Evolutionary conservation across 129 eudicot species (phyloP).

Genomic region (Sambucus nigra): DNA sequence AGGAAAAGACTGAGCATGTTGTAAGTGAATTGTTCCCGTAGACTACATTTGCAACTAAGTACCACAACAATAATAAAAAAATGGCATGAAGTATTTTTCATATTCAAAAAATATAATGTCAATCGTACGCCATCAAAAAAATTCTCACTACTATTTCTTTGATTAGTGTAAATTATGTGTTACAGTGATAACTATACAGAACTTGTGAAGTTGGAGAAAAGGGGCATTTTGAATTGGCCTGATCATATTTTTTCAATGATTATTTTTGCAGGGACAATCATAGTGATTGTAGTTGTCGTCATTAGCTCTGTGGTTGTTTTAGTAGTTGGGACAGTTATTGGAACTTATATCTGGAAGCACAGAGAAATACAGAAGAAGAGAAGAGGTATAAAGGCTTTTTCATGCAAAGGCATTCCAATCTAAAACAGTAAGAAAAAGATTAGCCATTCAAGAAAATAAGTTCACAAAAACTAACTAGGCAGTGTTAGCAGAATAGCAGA

Average conservation of each 20-base stretch:
- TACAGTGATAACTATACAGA: too few relatives aligned
- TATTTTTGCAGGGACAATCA: conserved; percentile 40
- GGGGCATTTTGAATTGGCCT: conserved; percentile 4
- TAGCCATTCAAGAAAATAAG: background rate
- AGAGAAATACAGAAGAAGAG: conserved; percentile 49
- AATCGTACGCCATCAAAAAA: too few relatives aligned
- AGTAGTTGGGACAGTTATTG: conserved; percentile 34
- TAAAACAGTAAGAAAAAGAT: background rate
- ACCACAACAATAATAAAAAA: too few relatives aligned
- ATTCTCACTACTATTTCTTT: too few relatives aligned
- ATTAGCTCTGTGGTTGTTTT: conserved; percentile 53
- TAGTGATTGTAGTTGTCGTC: conserved; percentile 37
- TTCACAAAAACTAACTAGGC: background rate
- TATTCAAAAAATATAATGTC: too few relatives aligned
- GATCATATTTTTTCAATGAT: conserved; percentile 3
- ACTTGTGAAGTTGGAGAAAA: background rate
- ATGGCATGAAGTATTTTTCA: too few relatives aligned
- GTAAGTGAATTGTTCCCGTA: too few relatives aligned
- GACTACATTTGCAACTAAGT: too few relatives aligned
- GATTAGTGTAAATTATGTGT: background rate
- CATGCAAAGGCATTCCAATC: background rate
- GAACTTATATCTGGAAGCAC: conserved; percentile 34
- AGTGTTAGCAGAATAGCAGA: background rate
- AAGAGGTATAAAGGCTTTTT: conserved; percentile 37
- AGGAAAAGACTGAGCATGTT: too few relatives aligned